Percentiles rank a stretch among this genome's conserved stretches.
These are phyloP conservation scores for Umbelopsis sp. DNA, from an alignment of 192 early-diverging fungal genomes.

Conservation along the genomic window DNA sequence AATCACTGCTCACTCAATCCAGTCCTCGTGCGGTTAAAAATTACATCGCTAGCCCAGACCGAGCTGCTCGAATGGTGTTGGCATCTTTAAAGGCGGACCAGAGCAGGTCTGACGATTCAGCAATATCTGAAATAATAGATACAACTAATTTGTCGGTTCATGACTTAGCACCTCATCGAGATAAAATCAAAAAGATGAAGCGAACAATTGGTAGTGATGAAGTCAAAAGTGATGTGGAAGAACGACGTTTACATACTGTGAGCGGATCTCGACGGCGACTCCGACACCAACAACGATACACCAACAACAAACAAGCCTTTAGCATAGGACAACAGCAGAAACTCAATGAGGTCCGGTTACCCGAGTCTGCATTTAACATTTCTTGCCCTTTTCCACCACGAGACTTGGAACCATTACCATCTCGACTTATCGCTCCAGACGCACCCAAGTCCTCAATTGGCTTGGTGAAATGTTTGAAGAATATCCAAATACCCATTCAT, in stretches of 20 bases:
- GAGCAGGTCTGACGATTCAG: not conserved
- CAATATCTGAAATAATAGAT: not conserved
- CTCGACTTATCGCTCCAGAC: not conserved
- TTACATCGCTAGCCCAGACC: slow-evolving; percentile 4
- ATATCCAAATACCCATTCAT: slow-evolving; percentile 1
- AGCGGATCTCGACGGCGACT: not conserved
- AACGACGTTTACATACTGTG: not conserved
- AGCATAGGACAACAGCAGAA: not conserved
- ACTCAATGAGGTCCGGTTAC: slow-evolving; percentile 14
- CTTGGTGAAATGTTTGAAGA: not conserved
- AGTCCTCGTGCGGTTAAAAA: not conserved
- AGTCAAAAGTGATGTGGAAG: not conserved
- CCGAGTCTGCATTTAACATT: slow-evolving; percentile 15
- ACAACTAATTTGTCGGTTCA: not conserved
- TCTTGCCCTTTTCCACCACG: not conserved
- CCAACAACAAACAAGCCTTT: not conserved
- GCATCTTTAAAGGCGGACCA: not conserved
- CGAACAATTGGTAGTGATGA: slow-evolving; percentile 8
- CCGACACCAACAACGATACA: slow-evolving; percentile 1
- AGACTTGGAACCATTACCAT: not conserved
- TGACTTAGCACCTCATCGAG: slow-evolving; percentile 2
- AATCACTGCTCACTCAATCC: no score
- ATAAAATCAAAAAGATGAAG: slow-evolving; percentile 10
- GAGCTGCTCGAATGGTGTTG: slow-evolving; percentile 9
- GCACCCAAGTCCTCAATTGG: not conserved